A percentile compares a stretch with the other conserved stretches of the same genome.
phyloP scores from a whole-genome alignment of 306 rosid genomes.

The Lotus japonicus region DNA sequence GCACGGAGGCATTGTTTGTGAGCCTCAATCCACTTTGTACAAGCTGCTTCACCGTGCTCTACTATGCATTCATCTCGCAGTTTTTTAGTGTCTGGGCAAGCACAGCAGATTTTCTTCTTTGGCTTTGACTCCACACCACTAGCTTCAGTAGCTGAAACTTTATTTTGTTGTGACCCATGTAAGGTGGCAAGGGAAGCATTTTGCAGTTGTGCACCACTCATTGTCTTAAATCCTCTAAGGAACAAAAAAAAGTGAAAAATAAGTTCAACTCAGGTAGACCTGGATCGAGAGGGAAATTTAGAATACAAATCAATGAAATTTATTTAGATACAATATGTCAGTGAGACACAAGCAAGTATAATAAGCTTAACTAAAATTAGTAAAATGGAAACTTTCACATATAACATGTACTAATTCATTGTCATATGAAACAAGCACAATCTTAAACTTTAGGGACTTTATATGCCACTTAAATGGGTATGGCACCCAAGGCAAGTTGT shows the following conservation, averaged over 20 bases:
- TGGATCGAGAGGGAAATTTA: not conserved
- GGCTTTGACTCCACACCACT: slow-evolving; percentile 41
- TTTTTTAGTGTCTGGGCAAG: slow-evolving; percentile 72
- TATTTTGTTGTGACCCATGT: slow-evolving; percentile 26
- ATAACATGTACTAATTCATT: no score
- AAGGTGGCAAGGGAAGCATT: slow-evolving; percentile 31
- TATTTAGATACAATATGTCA: not conserved
- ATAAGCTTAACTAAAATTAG: not conserved
- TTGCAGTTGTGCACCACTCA: slow-evolving; percentile 47
- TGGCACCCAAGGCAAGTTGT: not conserved
- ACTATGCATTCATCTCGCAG: slow-evolving; percentile 85
- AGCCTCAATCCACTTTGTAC: slow-evolving; percentile 88
- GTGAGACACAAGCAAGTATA: not conserved
- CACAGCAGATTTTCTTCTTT: slow-evolving; percentile 90
- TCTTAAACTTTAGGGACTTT: no score
- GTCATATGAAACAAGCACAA: no score
- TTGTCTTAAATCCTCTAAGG: not conserved
- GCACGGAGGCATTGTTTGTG: slow-evolving; percentile 74
- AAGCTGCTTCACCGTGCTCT: slow-evolving; percentile 77
- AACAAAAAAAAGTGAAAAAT: not conserved
- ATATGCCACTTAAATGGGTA: no score
- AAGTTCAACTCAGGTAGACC: not conserved
- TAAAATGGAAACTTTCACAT: not conserved
- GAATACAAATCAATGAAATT: not conserved
- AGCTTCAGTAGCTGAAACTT: slow-evolving; percentile 5